Conservation (phyloP, 495 filamentous ascomycete species). For the Neurospora sp. region DNA sequence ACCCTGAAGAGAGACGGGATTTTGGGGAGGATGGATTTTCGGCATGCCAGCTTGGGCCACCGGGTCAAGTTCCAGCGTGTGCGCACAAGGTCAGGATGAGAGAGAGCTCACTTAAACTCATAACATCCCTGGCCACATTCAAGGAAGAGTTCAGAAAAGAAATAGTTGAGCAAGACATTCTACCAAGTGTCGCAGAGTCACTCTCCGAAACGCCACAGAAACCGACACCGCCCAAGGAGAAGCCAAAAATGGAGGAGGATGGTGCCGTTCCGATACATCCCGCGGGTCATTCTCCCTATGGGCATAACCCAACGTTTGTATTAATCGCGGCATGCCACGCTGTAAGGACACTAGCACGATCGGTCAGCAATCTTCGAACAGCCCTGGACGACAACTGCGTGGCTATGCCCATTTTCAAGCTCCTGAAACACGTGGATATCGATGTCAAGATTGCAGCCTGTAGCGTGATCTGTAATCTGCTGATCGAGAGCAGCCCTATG, state of each 20-base stretch:
- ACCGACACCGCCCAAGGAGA: conserved; percentile 19
- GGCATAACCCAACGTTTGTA: conserved; percentile 48
- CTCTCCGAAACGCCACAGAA: conserved; percentile 49
- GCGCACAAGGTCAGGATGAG: conserved; percentile 69
- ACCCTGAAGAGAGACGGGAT: conserved; percentile 12
- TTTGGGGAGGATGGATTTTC: conserved; percentile 11
- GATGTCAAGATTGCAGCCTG: conserved; percentile 82
- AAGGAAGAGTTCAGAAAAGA: conserved; percentile 79
- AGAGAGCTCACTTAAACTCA: conserved; percentile 65
- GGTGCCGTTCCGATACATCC: conserved; percentile 2
- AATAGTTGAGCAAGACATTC: conserved; percentile 69
- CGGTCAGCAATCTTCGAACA: conserved; percentile 73
- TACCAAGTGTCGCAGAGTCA: conserved; percentile 75
- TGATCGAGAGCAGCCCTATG: conserved; percentile 85
- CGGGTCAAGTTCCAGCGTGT: conserved; percentile 52
- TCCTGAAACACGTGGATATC: conserved; percentile 65
- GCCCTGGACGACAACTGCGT: conserved; percentile 78
- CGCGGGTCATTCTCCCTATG: conserved; percentile 15
- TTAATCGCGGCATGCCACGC: conserved; percentile 79
- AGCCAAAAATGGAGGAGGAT: conserved; percentile 7
- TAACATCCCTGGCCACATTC: conserved; percentile 67
- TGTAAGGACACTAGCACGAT: conserved; percentile 67
- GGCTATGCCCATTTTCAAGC: conserved; percentile 63
- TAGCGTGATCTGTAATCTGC: conserved; percentile 69
- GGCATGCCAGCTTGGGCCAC: conserved; percentile 43